Evolutionary conservation across 768 basidiomycete genomes (phyloP), one percentile per base, ranked within the genome.

Genomic region (Mycena galopus): DNA sequence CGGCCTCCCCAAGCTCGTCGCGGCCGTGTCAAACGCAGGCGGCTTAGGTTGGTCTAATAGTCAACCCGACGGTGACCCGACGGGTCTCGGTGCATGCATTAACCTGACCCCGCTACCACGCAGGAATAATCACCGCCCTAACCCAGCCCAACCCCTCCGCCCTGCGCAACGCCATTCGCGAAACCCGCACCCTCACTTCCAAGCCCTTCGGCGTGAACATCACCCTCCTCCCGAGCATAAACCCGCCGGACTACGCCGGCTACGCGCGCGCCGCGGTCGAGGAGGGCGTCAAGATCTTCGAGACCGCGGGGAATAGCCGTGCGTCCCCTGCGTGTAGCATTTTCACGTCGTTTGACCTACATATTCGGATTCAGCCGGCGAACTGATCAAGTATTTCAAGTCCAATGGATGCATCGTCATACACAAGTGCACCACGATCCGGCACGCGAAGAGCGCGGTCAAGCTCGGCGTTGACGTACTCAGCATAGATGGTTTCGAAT

Each of bases 291-390:
- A 86, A 81, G 77, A 92, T 97, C 51, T 95, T 96, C 78, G 96
- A 98, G 85, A 98, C 96, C 0, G 96, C 96, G 2, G 97, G 96
- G 8, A 95, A 94, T 77, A 96, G 93, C 76, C 94, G 95, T 95
- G 77, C 74, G 93, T 78, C 19, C 3, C 65, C 39, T 25, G 39
- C 35, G 29, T 32, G 23, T 8, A 25, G 27, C 14, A 39, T 3
- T 11, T 14, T 10, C 25, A 25, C 0, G 4, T 3, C 11, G 17
- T 30, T 35, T 39, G 37, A 71, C n/a, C 53, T 12, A 58, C 58
- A 64, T 12, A n/a, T n/a, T n/a, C n/a, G n/a, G n/a, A n/a, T 74
- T 19, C 47, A 96, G 95, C 95, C 42, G 93, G 90, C 21, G 89
- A 91, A 3, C 82, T 96, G 50, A 93, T 98, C 81, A 88, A 89